Evolutionary conservation across 2,329 filamentous ascomycete species (phyloP), one percentile per base, ranked within the genome.

Genomic region (Aspergillus udagawae): DNA sequence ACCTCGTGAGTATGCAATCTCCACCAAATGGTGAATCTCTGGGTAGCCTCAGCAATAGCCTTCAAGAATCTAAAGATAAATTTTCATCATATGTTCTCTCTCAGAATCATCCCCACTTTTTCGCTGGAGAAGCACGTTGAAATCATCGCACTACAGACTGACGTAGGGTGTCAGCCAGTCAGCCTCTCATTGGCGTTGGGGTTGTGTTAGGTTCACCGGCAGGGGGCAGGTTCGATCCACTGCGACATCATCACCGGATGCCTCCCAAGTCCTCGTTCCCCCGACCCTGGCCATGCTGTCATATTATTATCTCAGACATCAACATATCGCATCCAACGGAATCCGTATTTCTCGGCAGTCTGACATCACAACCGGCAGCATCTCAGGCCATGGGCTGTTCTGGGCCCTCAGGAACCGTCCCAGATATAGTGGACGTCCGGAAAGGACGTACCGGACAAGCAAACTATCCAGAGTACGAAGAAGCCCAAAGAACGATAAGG

Each of bases 121-220:
- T 41, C 32, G 10, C 42, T 49, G 23, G 29, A 55, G 58, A 63
- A 63, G 63, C 61, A 58, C 47, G 57, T 53, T 64, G 62, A 64
- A 58, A 61, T 64, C 62, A 64, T 64, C 54, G 61, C 57, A 63
- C 63, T 56, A 57, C 54, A 3, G 55, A 49, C 57, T 64, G 62
- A 64, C 62, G 60, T 62, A 60, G 49, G 53, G 49, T 45, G 53
- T 49, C 49, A 27, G 51, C 42, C 54, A 41, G 54, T 41, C 41
- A 49, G 29, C 48, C 53, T 51, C 45, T 17, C 21, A 35, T 28
- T 20, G 49, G 27, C 5, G 27, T 6, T 51, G 4, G 17, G 27
- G 51, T 54, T 49, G 42, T 23, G n/a, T 45, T 45, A 23, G 42
- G 42, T 45, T 44, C 10, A 23, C 32, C 23, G 42, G 42, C 21